Evolutionary conservation across 2,329 filamentous ascomycete genomes (phyloP).

Genomic region (Trichocomaceae sp.): DNA sequence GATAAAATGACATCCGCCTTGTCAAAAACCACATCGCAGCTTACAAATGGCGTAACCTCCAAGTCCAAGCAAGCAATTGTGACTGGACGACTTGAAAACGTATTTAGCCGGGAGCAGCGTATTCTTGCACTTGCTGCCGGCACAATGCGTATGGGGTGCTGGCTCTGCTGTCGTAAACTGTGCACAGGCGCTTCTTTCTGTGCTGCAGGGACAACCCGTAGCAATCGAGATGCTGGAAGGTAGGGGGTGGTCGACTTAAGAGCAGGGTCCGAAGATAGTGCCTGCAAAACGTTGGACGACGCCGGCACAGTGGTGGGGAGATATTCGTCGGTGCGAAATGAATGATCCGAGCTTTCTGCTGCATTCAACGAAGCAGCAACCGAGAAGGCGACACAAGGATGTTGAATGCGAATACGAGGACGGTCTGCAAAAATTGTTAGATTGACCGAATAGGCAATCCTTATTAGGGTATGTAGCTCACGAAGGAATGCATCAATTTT

Average conservation of each 20-base stretch:
- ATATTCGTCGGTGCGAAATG: slow-evolving; percentile 43
- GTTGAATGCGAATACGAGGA: slow-evolving; percentile 47
- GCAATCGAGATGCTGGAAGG: slow-evolving; percentile 52
- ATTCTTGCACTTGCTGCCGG: slow-evolving; percentile 52
- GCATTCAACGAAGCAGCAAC: slow-evolving; percentile 43
- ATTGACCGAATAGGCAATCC: neutral
- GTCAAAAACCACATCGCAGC: slow-evolving; percentile 45
- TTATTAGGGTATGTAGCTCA: slow-evolving; percentile 19
- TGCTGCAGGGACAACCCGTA: slow-evolving; percentile 49
- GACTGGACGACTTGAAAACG: slow-evolving; percentile 38
- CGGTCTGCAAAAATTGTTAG: slow-evolving; percentile 24
- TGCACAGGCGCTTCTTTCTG: slow-evolving; percentile 45
- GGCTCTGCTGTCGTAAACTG: slow-evolving; percentile 49
- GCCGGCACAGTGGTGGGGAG: slow-evolving; percentile 49
- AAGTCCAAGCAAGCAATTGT: slow-evolving; percentile 50
- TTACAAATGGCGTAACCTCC: slow-evolving; percentile 49
- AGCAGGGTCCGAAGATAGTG: slow-evolving; percentile 46
- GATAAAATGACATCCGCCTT: slow-evolving; percentile 42
- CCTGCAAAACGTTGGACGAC: slow-evolving; percentile 53
- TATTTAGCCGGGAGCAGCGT: slow-evolving; percentile 46
- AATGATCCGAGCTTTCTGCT: slow-evolving; percentile 31
- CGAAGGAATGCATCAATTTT: slow-evolving; percentile 38
- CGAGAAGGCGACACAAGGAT: slow-evolving; percentile 52
- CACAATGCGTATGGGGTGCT: slow-evolving; percentile 48
- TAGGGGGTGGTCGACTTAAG: slow-evolving; percentile 45